Base-by-base conservation (phyloP, 306 rosid species). In the Vicia faba region DNA sequence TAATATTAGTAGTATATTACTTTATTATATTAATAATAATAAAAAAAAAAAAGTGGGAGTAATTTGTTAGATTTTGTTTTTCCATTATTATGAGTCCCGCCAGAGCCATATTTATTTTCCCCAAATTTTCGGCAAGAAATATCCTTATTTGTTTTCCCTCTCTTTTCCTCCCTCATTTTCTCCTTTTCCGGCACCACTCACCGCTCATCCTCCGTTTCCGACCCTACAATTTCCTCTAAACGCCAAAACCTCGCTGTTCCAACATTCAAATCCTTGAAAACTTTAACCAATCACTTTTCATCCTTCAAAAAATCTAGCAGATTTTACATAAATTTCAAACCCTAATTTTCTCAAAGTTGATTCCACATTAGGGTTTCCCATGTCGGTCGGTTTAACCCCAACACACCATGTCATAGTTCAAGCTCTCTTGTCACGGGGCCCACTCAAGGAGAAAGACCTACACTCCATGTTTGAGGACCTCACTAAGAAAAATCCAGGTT, bases 401-500 rank as follows among this genome's bases (percentile, higher is more conserved):
- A 83, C 72, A 55, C 96, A 92, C 64, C 96, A 87, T 5, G 78
- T 88, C 60, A 74, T 86, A 51, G 88, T 89, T 80, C 98, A 92
- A 80, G 82, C 96, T 55, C 78, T 92, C 63, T 82, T 89, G 43
- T 82, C 96, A 1, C 93, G 96, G 5, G 96, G 96, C 4, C 96
- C 96, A 5, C 88, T 89, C 57, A 74, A 53, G 72, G 93, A 89
- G 71, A 79, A 80, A 48, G 83, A 81, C 61, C 80, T 92, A 18
- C 86, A 81, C 61, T n/a, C 75, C 29, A 66, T 92, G 76, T 89
- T 92, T 73, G 77, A 64, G 40, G 85, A 73, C 20, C 81, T 92
- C 79, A 92, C 96, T 44, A 86, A 87, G 25, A 86, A 70, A 78
- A 75, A 8, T 75, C 85, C 96, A 84, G 98, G 98, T 92, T 74